Conservation (phyloP, 2,329 filamentous ascomycete genomes). For the Calonectria crousiana region DNA sequence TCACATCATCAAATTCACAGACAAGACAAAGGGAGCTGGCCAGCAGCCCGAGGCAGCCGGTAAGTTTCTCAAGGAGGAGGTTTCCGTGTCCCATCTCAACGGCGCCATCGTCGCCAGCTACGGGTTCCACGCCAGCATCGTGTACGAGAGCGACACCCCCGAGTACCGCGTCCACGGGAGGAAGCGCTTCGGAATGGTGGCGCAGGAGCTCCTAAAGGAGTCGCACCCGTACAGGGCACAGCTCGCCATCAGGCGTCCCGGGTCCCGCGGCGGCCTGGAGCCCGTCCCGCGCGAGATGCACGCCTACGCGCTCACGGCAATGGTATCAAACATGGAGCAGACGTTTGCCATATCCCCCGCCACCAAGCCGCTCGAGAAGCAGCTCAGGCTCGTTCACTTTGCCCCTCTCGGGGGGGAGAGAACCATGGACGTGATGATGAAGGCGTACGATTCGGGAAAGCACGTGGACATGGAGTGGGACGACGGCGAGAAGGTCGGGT, state of each 20-base stretch:
- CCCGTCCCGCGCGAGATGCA: conserved; percentile 63
- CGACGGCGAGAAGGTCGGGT: conserved; percentile 74
- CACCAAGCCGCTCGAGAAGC: conserved; percentile 77
- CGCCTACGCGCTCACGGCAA: conserved; percentile 80
- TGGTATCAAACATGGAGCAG: conserved; percentile 86
- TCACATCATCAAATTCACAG: conserved; percentile 56
- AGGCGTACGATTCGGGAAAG: conserved; percentile 68
- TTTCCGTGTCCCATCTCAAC: conserved; percentile 61
- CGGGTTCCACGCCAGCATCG: conserved; percentile 88
- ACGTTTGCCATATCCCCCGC: conserved; percentile 85
- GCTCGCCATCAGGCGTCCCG: conserved; percentile 51
- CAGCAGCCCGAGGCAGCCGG: conserved; percentile 8
- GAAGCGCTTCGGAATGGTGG: conserved; percentile 87
- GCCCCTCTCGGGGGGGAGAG: conserved; percentile 73
- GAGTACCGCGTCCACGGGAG: conserved; percentile 83
- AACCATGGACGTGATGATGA: conserved; percentile 82
- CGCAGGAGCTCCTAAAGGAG: conserved; percentile 75
- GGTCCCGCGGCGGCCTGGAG: conserved; percentile 30
- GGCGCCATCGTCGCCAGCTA: conserved; percentile 91
- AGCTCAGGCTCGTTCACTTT: conserved; percentile 81
- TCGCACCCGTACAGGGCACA: conserved; percentile 63
- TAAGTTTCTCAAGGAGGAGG: conserved; percentile 44
- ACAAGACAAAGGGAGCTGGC: conserved; percentile 25
- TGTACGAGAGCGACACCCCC: conserved; percentile 90
- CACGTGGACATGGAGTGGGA: conserved; percentile 66